These are phyloP conservation scores for Moesziomyces antarcticus DNA, from an alignment of 1,284 basidiomycete species.

Conservation along the genomic window DNA sequence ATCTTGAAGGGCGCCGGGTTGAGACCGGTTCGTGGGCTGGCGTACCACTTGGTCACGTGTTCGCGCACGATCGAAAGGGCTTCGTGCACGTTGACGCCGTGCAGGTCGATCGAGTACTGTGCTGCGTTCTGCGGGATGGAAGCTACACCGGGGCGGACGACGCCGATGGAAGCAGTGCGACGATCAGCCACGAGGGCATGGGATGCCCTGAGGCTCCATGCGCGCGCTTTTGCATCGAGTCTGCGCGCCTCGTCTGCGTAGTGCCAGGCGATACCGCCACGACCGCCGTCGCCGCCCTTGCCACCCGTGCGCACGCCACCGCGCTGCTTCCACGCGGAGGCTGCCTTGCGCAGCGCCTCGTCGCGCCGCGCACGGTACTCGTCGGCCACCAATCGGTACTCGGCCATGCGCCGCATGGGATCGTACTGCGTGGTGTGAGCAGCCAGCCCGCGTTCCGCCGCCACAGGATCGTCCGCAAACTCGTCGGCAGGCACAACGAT, in stretches of 20 bases:
- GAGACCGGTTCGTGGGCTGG: slow-evolving; percentile 23
- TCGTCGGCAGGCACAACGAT: slow-evolving; percentile 14
- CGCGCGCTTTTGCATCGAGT: slow-evolving; percentile 63
- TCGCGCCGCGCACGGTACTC: slow-evolving; percentile 64
- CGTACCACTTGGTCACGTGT: slow-evolving; percentile 61
- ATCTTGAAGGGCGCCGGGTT: slow-evolving; percentile 61
- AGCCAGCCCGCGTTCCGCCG: slow-evolving; percentile 25
- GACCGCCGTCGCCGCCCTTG: slow-evolving; percentile 32
- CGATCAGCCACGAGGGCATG: slow-evolving; percentile 65
- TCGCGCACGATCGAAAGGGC: slow-evolving; percentile 66
- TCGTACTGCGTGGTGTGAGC: slow-evolving; percentile 32
- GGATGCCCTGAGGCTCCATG: slow-evolving; percentile 65
- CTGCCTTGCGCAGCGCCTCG: slow-evolving; percentile 63
- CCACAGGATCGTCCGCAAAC: slow-evolving; percentile 23
- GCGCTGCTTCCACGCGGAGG: slow-evolving; percentile 43
- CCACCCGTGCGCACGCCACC: slow-evolving; percentile 33
- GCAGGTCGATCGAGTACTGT: slow-evolving; percentile 65
- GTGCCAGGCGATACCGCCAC: slow-evolving; percentile 50
- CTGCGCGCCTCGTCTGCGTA: slow-evolving; percentile 68
- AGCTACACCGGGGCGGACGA: slow-evolving; percentile 11
- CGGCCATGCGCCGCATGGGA: slow-evolving; percentile 39
- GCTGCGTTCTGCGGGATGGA: slow-evolving; percentile 11
- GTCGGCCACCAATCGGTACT: slow-evolving; percentile 47
- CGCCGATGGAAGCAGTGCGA: slow-evolving; percentile 37
- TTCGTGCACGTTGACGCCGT: slow-evolving; percentile 67